Evolutionary conservation across 1,284 basidiomycete species (phyloP).

Genomic region (Cryptococcus sp.): DNA sequence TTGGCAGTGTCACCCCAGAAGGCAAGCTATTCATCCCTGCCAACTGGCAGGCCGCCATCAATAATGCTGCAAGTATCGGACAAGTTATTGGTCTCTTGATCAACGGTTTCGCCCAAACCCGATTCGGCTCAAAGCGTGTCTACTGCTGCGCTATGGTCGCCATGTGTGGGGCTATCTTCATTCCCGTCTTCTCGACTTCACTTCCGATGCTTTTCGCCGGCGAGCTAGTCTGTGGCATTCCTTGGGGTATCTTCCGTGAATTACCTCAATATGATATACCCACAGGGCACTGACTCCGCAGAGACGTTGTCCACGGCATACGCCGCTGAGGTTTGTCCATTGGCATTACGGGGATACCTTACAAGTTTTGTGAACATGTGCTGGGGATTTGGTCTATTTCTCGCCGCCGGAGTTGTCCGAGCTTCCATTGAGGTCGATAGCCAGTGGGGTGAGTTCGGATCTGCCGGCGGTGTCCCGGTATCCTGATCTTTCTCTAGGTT

Average conservation of each 20-base stretch:
- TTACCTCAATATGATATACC: neutral
- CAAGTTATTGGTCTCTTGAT: conserved; percentile 10
- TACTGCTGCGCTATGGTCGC: conserved; percentile 27
- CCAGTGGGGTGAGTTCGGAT: conserved; percentile 11
- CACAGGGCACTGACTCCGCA: neutral
- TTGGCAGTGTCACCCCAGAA: neutral
- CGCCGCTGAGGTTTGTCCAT: conserved; percentile 52
- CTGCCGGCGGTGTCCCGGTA: no score
- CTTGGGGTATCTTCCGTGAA: conserved; percentile 20
- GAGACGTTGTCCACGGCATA: conserved; percentile 34
- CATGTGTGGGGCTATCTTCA: conserved; percentile 37
- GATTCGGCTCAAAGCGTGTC: conserved; percentile 45
- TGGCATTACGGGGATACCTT: conserved; percentile 24
- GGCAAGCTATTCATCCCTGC: conserved; percentile 37
- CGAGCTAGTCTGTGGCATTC: conserved; percentile 34
- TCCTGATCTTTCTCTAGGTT: conserved; percentile 10
- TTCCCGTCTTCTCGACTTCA: conserved; percentile 23
- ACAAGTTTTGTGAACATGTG: conserved; percentile 50
- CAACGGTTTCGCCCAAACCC: conserved; percentile 39
- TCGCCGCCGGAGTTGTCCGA: conserved; percentile 45
- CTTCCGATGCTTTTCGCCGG: conserved; percentile 41
- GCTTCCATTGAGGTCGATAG: conserved; percentile 30
- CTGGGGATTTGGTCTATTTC: conserved; percentile 42
- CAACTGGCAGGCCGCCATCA: conserved; percentile 48
- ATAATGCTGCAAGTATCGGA: conserved; percentile 36